Evolutionary conservation across 306 rosid genomes (phyloP).

Genomic region (Dalbergia cochinchinensis): DNA sequence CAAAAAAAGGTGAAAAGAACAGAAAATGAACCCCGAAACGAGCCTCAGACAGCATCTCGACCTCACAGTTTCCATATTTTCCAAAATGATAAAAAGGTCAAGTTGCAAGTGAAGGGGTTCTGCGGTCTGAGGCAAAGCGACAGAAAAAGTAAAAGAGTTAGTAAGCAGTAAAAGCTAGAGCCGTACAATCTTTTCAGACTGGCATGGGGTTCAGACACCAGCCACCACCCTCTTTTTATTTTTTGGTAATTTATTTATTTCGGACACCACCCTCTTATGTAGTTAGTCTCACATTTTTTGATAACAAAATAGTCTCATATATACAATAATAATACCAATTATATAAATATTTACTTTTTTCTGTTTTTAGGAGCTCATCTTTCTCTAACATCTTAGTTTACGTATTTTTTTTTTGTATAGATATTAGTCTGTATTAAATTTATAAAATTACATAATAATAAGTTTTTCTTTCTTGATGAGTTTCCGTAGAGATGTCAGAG

Average conservation of each 20-base stretch:
- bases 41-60: slow-evolving; percentile 38
- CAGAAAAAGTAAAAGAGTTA: slow-evolving; percentile 73
- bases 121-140: slow-evolving; percentile 59
- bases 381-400: slow-evolving; percentile 20
- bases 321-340: not conserved
- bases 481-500: slow-evolving; percentile 94
- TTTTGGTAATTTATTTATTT: no score
- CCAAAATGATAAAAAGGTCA: slow-evolving; percentile 55
- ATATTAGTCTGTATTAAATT: no score
- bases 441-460: not conserved
- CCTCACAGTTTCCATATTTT: slow-evolving; percentile 49
- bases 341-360: slow-evolving; percentile 33
- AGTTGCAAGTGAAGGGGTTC: slow-evolving; percentile 59
- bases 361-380: slow-evolving; percentile 29
- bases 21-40: slow-evolving; percentile 18
- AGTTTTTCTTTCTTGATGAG: slow-evolving; percentile 59
- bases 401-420: no score
- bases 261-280: no score
- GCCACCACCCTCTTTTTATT: slow-evolving; percentile 32
- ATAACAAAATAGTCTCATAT: not conserved
- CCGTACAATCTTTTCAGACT: slow-evolving; percentile 65
- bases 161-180: slow-evolving; percentile 65
- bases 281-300: no score
- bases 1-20: not conserved
- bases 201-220: slow-evolving; percentile 57